Conservation (phyloP, 2,329 filamentous ascomycete genomes). For the Fusarium decemcellulare region DNA sequence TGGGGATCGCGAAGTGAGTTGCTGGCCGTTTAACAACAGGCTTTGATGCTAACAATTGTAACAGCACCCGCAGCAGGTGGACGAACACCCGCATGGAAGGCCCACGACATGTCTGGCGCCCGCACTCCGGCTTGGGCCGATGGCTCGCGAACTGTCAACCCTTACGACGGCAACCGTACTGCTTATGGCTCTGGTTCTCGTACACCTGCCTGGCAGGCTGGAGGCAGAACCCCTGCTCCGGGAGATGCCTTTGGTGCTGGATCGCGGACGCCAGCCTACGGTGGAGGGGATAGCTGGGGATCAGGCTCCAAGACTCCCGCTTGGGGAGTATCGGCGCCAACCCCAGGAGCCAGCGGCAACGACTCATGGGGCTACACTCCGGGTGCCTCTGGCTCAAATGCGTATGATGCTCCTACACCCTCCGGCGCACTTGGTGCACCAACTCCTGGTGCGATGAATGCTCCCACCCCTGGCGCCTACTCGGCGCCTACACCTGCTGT, state of each 20-base stretch:
- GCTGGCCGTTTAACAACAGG: neutral
- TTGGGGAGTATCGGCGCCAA: slow-evolving; percentile 73
- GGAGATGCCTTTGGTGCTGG: slow-evolving; percentile 75
- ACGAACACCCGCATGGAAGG: slow-evolving; percentile 75
- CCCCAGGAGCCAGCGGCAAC: slow-evolving; percentile 69
- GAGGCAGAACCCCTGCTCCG: slow-evolving; percentile 77
- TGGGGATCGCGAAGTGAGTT: slow-evolving; percentile 80
- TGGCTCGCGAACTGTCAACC: slow-evolving; percentile 77
- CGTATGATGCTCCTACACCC: slow-evolving; percentile 80
- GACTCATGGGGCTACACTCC: slow-evolving; percentile 74
- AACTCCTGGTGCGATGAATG: slow-evolving; percentile 74
- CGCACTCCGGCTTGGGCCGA: slow-evolving; percentile 81
- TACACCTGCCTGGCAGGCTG: slow-evolving; percentile 85
- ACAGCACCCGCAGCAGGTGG: slow-evolving; percentile 70
- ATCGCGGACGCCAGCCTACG: slow-evolving; percentile 78
- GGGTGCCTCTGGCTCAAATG: slow-evolving; percentile 57
- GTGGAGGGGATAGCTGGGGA: slow-evolving; percentile 72
- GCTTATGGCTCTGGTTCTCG: slow-evolving; percentile 82
- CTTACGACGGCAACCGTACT: slow-evolving; percentile 81
- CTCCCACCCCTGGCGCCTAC: slow-evolving; percentile 79
- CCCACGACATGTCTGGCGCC: slow-evolving; percentile 65
- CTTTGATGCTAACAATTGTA: slow-evolving; percentile 43
- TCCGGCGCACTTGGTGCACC: slow-evolving; percentile 72
- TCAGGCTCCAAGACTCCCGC: slow-evolving; percentile 84
- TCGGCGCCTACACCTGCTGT: slow-evolving; percentile 75